These are phyloP conservation scores for Spizellomyces sp. DNA, from an alignment of 192 early-diverging fungal genomes.

Conservation along the genomic window DNA sequence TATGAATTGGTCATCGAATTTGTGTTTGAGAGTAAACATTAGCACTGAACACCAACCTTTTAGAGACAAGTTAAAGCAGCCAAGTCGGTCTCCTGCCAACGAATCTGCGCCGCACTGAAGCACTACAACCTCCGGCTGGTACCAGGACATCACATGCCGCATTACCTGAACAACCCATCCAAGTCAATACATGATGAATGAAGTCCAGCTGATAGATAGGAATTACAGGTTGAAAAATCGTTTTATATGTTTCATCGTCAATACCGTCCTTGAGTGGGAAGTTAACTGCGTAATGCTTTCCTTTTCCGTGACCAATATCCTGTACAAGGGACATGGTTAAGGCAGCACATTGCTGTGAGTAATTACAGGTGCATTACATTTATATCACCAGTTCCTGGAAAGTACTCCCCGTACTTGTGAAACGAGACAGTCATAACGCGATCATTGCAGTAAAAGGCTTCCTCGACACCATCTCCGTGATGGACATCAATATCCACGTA, in stretches of 20 bases:
- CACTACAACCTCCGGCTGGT: slow-evolving; percentile 87
- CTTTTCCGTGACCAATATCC: slow-evolving; percentile 90
- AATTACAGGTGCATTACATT: slow-evolving; percentile 51
- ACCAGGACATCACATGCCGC: slow-evolving; percentile 91
- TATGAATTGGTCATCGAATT: slow-evolving; percentile 25
- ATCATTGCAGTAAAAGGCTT: slow-evolving; percentile 90
- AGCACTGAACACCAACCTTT: slow-evolving; percentile 48
- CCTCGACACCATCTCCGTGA: slow-evolving; percentile 98
- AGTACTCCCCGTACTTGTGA: slow-evolving; percentile 96
- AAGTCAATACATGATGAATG: neutral
- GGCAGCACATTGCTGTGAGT: slow-evolving; percentile 2
- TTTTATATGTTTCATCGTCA: slow-evolving; percentile 85
- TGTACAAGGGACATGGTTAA: slow-evolving; percentile 24
- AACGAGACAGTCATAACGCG: slow-evolving; percentile 96
- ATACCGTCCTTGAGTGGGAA: slow-evolving; percentile 94
- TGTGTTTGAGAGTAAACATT: slow-evolving; percentile 41
- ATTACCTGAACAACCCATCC: slow-evolving; percentile 66
- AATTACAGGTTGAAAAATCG: slow-evolving; percentile 51
- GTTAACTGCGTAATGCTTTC: slow-evolving; percentile 94
- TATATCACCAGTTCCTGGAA: slow-evolving; percentile 96
- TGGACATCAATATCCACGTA: slow-evolving; percentile 98
- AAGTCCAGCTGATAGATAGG: neutral
- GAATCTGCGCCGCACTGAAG: slow-evolving; percentile 98
- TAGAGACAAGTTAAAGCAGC: slow-evolving; percentile 95
- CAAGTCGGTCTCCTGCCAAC: slow-evolving; percentile 89